Evolutionary conservation across 306 rosid genomes (phyloP), one percentile per base, ranked within the genome.

Genomic region (Astragalus glycyphyllos): DNA sequence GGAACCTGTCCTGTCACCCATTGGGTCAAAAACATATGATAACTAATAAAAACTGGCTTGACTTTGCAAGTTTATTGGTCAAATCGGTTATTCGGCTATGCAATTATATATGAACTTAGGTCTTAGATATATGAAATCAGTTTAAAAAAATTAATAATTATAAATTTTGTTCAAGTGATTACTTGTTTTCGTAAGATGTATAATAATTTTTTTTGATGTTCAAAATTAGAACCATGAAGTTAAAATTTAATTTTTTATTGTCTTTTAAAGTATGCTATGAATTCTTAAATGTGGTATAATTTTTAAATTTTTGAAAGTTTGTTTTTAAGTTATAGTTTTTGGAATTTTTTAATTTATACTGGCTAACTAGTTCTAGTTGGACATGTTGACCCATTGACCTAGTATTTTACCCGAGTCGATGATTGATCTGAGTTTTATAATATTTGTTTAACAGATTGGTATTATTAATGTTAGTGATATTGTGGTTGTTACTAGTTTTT

Each of bases 381-480:
- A 44, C 5, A 5, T 10, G n/a, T 10, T 44, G 12, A 41, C 9
- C 45, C 13, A 44, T 44, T 44, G 48, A 2, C 14, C 48, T 11
- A 2, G 48, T 44, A 3, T 44, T n/a, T 5, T 44, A 11, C 12
- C 6, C 3, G 48, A 44, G 48, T 44, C 6, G 5, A 44, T 44
- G n/a, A 1, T 41, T 41, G 46, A 0, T 4, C 48, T 4, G 13
- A 11, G n/a, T 44, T 44, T 44, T 44, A 44, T 10, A 44, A 11
- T n/a, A 44, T 10, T 10, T 11, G 14, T 0, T 44, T 44, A 40
- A 40, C 11, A 7, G 3, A 2, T 68, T 34, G 35, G 1, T 20
- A 26, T 41, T 58, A 37, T 69, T 46, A 8, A 40, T 62, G 54
- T 9, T 42, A 42, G 42, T 37, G 45, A 42, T 73, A 16, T 11